phyloP scores from a whole-genome alignment of 163 green algal species.

The Chlamydomonas reinhardtii region DNA sequence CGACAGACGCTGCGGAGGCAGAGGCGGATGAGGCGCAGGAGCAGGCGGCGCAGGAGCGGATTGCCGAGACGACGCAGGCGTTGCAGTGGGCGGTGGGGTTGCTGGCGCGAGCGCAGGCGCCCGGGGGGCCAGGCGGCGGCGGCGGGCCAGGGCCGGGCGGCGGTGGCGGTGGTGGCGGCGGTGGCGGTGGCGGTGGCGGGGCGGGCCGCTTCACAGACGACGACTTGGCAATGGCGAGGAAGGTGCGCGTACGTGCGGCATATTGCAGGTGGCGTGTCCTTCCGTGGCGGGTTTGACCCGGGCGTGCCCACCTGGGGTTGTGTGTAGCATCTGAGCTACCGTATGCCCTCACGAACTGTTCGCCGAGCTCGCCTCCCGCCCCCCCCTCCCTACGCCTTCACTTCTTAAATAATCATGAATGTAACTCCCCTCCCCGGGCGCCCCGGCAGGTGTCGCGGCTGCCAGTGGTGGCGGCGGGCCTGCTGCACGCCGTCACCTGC shows the following conservation, averaged over 20 bases:
- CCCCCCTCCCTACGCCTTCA: neutral
- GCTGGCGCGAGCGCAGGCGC: neutral
- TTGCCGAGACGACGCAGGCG: slow-evolving; percentile 5
- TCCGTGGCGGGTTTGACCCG: too few species aligned
- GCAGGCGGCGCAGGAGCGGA: neutral
- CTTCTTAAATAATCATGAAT: too few species aligned
- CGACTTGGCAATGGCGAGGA: neutral
- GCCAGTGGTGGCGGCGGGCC: slow-evolving; percentile 33
- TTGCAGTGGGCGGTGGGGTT: slow-evolving; percentile 27
- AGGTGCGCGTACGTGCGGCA: neutral
- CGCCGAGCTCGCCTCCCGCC: neutral
- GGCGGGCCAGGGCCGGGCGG: neutral
- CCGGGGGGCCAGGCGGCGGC: too few species aligned
- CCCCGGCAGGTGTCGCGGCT: slow-evolving; percentile 8
- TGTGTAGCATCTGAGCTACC: too few species aligned
- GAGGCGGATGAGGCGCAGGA: neutral
- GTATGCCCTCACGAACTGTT: too few species aligned
- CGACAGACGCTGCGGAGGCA: neutral
- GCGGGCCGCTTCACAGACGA: slow-evolving; percentile 3
- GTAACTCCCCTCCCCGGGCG: neutral
- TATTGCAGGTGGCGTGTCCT: too few species aligned
- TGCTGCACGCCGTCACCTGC: slow-evolving; percentile 21
- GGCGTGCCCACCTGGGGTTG: too few species aligned
- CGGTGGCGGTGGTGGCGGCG: too few species aligned
- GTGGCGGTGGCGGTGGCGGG: too few species aligned